Base-by-base conservation (phyloP, 1,284 basidiomycete species). In the Cutaneotrichosporon sp. region DNA sequence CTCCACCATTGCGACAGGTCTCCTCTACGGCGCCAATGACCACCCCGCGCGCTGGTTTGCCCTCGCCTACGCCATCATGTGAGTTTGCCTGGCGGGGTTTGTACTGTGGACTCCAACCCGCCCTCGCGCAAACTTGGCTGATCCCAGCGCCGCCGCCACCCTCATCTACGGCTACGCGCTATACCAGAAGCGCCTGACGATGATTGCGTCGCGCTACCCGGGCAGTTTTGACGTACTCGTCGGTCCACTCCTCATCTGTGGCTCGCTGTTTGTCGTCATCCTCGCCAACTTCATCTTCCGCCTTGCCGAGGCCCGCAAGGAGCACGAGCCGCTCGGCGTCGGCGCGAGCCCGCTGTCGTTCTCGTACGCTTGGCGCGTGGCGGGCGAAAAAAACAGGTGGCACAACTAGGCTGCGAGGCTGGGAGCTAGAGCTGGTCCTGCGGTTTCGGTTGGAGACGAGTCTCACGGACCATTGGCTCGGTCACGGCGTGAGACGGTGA, bases 201-300 rank as follows among this genome's bases (percentile, higher is more conserved):
- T 94, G 86, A 98, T 99, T 72, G 89, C 90, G 34, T 87, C 89
- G 67, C 85, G 93, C 59, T 90, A 95, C 81, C 89, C 92, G n/a
- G 91, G 92, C 3, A 88, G 90, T 73, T 97, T 97, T 74, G 93
- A 94, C 76, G 85, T 88, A 62, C 85, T 93, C 7, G 78, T 85
- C 30, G 93, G 92, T 0, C 94, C 94, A 0, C 77, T 96, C 26
- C 68, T 92, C 46, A 88, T 97, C 62, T 92, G 90, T 70, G 82
- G 84, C 16, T 83, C 89, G 10, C 85, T 97, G 31, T 96, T 97
- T 82, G 80, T 88, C 59, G 94, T 91, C 16, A 85, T 97, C 7
- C 84, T 95, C 36, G 85, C 87, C 64, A 97, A 97, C 80, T 97
- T 97, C 76, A 76, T 92, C 70, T 84, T 96, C 65, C 86, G 92